Evolutionary conservation across 441 rosid species (phyloP), one percentile per base, ranked within the genome.

Genomic region (Populus hybrid): DNA sequence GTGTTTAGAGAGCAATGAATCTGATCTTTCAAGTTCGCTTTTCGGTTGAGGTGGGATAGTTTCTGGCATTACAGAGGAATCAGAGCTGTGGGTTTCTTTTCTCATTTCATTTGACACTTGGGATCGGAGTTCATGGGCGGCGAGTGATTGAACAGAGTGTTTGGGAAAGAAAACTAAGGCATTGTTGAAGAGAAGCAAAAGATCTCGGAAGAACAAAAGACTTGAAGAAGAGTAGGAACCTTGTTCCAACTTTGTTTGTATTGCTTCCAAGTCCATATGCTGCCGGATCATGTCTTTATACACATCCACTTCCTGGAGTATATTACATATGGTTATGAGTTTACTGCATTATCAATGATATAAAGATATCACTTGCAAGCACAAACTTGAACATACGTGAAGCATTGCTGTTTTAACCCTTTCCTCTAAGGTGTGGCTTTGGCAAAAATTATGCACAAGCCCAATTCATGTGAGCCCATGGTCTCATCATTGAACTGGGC

Each of bases 171-270:
- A 84, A 66, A 88, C 61, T 4, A 81, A 8, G 24, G 78, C 77
- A 73, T 86, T 88, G 78, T 80, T 88, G 84, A 88, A 75, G 66
- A 84, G 82, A 67, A 86, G 83, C 34, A 86, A 82, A 50, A 88
- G 84, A 78, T 86, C 91, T 34, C 89, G 81, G 23, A 57, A 86
- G 77, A 86, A 88, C 66, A 21, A 34, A 9, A 34, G 77, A 24
- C 50, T 28, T 35, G 81, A 79, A 10, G 79, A 67, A 2, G 83
- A 67, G 74, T 88, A 86, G 26, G 67, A 61, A 20, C 91, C 89
- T 72, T 79, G 82, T n/a, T 83, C 82, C 66, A 86, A 82, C 82
- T 82, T 85, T 50, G 77, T 59, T 66, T 82, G 83, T 10, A 88
- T 76, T 8, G 78, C 83, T 80, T 79, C 82, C 28, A 88, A 74